Percentiles rank a stretch among this genome's conserved stretches.
These are phyloP conservation scores for Scolecobasidium constrictum DNA, from an alignment of 2,329 filamentous ascomycete species.

Conservation along the genomic window DNA sequence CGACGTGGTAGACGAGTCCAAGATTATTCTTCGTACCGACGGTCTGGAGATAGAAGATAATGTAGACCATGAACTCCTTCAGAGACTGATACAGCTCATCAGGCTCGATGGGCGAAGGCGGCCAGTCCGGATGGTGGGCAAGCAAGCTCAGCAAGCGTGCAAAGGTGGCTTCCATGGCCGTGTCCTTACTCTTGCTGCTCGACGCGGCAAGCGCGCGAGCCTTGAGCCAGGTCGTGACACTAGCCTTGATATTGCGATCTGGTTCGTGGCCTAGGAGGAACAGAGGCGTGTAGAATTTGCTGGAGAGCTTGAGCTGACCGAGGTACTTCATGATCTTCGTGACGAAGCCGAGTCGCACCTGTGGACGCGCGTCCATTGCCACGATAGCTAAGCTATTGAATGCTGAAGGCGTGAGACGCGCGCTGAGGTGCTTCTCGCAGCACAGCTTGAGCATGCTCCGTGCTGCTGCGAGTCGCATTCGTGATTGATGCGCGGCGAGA, in stretches of 20 bases:
- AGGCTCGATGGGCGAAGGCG: constrained; percentile 21
- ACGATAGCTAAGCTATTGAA: constrained; percentile 78
- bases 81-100: constrained; percentile 47
- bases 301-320: constrained; percentile 55
- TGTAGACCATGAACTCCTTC: constrained; percentile 74
- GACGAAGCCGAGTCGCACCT: constrained; percentile 70
- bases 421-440: constrained; percentile 63
- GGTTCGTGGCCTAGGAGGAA: constrained; percentile 93
- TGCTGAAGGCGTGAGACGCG: constrained; percentile 56
- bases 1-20: constrained; percentile 80
- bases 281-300: constrained; percentile 78
- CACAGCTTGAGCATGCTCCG: constrained; percentile 76
- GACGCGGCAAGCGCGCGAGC: constrained; percentile 54
- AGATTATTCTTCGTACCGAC: constrained; percentile 82
- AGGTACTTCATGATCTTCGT: constrained; percentile 86
- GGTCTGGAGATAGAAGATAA: constrained; percentile 76
- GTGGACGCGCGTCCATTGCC: constrained; percentile 62
- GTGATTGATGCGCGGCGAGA: constrained; percentile 64
- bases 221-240: constrained; percentile 78
- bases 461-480: constrained; percentile 72
- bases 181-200: constrained; percentile 43
- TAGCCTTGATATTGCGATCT: constrained; percentile 56
- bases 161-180: constrained; percentile 69
- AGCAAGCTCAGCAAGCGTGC: constrained; percentile 76
- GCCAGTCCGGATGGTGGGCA: constrained; percentile 89